Conservation (phyloP, 179 eudicot genomes). For the Beta macrorhiza region DNA sequence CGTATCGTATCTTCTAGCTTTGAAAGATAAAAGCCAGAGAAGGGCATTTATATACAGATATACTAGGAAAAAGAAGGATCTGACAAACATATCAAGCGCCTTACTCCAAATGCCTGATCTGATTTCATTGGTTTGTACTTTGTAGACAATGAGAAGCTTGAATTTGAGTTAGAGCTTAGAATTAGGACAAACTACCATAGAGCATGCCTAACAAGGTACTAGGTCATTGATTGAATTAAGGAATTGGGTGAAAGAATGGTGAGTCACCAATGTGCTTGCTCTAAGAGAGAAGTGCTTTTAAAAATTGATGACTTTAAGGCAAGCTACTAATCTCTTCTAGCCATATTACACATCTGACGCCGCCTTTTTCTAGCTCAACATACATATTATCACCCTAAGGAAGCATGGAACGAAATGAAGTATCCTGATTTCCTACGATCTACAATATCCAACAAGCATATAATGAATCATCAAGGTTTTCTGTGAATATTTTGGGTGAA, state of each 20-base stretch:
- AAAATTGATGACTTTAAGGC: too few relatives aligned
- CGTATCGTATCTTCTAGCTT: not conserved
- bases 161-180: not conserved
- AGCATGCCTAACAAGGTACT: not conserved
- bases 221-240: not conserved
- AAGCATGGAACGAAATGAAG: not conserved
- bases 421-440: not conserved
- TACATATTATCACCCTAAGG: not conserved
- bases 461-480: not conserved
- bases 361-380: too few relatives aligned
- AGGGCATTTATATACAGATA: not conserved
- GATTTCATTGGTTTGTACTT: not conserved
- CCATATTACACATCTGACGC: not conserved
- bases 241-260: not conserved
- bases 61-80: not conserved
- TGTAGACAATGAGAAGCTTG: not conserved
- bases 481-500: not conserved
- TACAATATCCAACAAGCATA: not conserved
- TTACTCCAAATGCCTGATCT: not conserved
- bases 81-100: not conserved
- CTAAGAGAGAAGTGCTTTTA: not conserved
- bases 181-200: not conserved
- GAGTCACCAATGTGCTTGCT: not conserved
- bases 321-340: not conserved
- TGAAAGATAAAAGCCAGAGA: not conserved